A percentile compares a stretch with the other conserved stretches of the same genome.
phyloP scores from a whole-genome alignment of 1,284 basidiomycete species.

The Microbotryum saponariae region DNA sequence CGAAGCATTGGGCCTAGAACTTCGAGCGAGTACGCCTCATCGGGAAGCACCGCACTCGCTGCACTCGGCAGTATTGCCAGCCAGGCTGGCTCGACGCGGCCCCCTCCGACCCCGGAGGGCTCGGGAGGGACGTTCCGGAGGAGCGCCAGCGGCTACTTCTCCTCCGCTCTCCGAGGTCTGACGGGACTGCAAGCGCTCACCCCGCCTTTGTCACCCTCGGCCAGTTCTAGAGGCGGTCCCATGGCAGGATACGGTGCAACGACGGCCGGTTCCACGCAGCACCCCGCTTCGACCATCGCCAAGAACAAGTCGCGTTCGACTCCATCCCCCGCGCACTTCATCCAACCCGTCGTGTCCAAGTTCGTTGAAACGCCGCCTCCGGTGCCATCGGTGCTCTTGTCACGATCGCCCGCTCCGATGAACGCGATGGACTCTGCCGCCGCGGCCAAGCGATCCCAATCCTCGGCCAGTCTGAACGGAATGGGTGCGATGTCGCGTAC shows the following conservation, averaged over 20 bases:
- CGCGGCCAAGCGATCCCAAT: not conserved
- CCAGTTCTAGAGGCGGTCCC: not conserved
- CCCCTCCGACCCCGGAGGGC: not conserved
- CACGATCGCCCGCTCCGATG: too few species aligned
- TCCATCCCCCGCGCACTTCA: conserved; percentile 8
- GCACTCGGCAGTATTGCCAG: conserved; percentile 19
- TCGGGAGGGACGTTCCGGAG: not conserved
- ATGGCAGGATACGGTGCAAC: conserved; percentile 2
- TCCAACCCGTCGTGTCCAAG: conserved; percentile 23
- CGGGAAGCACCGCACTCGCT: conserved; percentile 11
- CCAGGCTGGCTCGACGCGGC: not conserved
- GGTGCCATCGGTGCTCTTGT: not conserved
- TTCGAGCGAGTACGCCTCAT: not conserved
- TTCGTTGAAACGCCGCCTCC: conserved; percentile 20
- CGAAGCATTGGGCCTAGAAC: not conserved
- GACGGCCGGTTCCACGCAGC: not conserved
- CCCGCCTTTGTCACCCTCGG: conserved; percentile 19
- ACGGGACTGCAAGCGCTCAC: conserved; percentile 15
- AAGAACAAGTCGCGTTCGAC: conserved; percentile 11
- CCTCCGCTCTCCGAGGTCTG: conserved; percentile 15
- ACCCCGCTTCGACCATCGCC: not conserved
- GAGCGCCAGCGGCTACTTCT: conserved; percentile 30
- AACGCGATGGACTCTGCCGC: too few species aligned
- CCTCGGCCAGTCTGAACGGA: conserved; percentile 9
- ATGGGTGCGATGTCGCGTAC: conserved; percentile 25